Evolutionary conservation across 805 yeast genomes (phyloP).

Genomic region (Kodamaea laetipori): DNA sequence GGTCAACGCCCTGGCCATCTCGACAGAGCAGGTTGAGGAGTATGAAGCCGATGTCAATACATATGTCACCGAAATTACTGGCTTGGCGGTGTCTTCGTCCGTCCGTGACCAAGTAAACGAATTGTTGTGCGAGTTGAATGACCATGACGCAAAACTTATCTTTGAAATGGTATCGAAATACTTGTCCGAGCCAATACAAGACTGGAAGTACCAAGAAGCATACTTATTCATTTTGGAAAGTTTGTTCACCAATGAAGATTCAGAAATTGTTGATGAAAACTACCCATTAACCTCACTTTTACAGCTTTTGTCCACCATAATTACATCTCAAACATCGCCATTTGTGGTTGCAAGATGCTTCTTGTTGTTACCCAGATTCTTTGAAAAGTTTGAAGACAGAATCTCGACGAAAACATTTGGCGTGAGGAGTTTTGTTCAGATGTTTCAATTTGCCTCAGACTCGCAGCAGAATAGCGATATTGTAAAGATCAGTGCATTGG

Average conservation of each 20-base stretch:
- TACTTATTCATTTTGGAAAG: constrained; percentile 42
- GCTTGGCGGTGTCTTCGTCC: constrained; percentile 51
- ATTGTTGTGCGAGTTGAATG: constrained; percentile 52
- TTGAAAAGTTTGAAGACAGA: constrained; percentile 50
- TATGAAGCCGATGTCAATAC: constrained; percentile 65
- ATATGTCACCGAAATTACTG: constrained; percentile 75
- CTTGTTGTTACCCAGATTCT: constrained; percentile 55
- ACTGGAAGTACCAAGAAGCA: constrained; percentile 44
- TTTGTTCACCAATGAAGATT: constrained; percentile 45
- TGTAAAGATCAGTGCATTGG: constrained; percentile 40
- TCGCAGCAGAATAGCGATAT: constrained; percentile 17
- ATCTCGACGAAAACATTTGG: constrained; percentile 37
- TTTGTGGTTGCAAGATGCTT: constrained; percentile 49
- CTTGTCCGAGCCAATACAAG: neutral
- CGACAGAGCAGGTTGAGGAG: constrained; percentile 44
- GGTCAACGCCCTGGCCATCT: constrained; percentile 41
- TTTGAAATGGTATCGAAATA: constrained; percentile 5
- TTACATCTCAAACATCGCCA: constrained; percentile 28
- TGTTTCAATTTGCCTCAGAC: constrained; percentile 26
- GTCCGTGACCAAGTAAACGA: constrained; percentile 66
- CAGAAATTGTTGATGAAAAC: constrained; percentile 16
- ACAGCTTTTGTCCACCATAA: constrained; percentile 9
- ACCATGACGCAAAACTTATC: constrained; percentile 34
- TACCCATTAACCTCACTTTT: constrained; percentile 15
- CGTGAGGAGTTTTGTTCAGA: constrained; percentile 28